phyloP scores from a whole-genome alignment of 495 filamentous ascomycete genomes.

The Penicillium nucicola region DNA sequence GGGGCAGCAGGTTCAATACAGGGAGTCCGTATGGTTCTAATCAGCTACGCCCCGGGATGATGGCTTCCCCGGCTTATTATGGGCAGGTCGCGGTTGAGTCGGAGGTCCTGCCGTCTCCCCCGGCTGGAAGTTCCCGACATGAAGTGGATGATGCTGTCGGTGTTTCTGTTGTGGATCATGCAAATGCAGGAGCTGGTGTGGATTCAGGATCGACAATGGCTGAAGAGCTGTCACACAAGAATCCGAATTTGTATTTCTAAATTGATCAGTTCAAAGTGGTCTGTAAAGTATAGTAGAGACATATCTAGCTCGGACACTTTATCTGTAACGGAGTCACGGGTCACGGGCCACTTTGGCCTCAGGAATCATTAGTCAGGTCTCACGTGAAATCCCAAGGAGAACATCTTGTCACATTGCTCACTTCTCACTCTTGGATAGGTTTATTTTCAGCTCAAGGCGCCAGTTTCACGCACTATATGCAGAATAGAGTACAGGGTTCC shows the following conservation, averaged over 20 bases:
- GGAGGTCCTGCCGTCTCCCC: conserved; percentile 6
- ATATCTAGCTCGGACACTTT: conserved; percentile 2
- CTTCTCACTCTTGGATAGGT: too few species aligned
- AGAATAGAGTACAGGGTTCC: not conserved
- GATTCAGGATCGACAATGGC: conserved; percentile 6
- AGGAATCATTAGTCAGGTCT: not conserved
- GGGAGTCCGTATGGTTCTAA: conserved; percentile 12
- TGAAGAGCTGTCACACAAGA: conserved; percentile 16
- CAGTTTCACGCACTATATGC: not conserved
- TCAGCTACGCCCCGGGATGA: not conserved
- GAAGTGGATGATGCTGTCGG: not conserved
- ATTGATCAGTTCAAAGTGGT: not conserved
- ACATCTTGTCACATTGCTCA: too few species aligned
- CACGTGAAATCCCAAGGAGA: not conserved
- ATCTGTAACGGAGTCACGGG: conserved; percentile 18
- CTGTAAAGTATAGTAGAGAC: not conserved
- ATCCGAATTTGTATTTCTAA: conserved; percentile 24
- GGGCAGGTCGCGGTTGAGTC: not conserved
- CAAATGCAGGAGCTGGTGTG: not conserved
- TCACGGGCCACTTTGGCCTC: conserved; percentile 1
- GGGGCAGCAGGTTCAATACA: not conserved
- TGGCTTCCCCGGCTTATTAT: conserved; percentile 8
- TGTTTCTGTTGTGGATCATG: not conserved
- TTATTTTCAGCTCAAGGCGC: too few species aligned
- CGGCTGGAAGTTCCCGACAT: not conserved